Evolutionary conservation across 2,329 filamentous ascomycete genomes (phyloP).

Genomic region (Trichoderma oligosporum): DNA sequence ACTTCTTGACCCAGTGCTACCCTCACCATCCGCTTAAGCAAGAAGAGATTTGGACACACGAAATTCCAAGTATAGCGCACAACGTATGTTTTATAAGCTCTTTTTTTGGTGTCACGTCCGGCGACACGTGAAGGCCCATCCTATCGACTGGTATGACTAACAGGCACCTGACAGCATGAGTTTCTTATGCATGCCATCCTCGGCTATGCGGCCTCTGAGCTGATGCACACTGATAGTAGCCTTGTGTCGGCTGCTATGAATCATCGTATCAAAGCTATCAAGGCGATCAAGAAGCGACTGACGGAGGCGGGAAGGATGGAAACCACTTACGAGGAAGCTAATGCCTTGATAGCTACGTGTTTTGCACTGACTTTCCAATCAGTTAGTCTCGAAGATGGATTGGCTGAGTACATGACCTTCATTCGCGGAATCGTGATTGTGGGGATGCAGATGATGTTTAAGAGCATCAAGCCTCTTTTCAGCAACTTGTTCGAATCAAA

Average conservation of each 20-base stretch:
- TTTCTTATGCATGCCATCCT: slow-evolving; percentile 69
- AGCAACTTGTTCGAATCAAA: slow-evolving; percentile 43
- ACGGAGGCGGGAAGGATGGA: slow-evolving; percentile 39
- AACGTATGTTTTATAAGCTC: slow-evolving; percentile 43
- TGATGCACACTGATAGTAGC: slow-evolving; percentile 49
- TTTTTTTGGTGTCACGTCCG: neutral
- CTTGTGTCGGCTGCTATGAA: slow-evolving; percentile 56
- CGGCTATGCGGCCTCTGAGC: slow-evolving; percentile 63
- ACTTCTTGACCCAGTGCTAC: slow-evolving; percentile 59
- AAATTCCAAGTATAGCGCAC: slow-evolving; percentile 64
- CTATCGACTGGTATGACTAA: neutral
- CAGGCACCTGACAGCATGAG: slow-evolving; percentile 45
- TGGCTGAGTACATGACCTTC: slow-evolving; percentile 59
- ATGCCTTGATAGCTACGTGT: slow-evolving; percentile 57
- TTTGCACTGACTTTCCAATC: slow-evolving; percentile 59
- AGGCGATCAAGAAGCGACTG: slow-evolving; percentile 55
- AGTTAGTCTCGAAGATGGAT: slow-evolving; percentile 53
- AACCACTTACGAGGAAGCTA: slow-evolving; percentile 50
- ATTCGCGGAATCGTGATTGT: slow-evolving; percentile 55
- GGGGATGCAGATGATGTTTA: slow-evolving; percentile 50
- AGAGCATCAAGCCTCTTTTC: slow-evolving; percentile 49
- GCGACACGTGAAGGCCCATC: slow-evolving; percentile 1
- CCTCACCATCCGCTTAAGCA: slow-evolving; percentile 63
- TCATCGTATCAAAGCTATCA: slow-evolving; percentile 63
- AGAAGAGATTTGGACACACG: slow-evolving; percentile 63